phyloP scores from a whole-genome alignment of 2,329 filamentous ascomycete species.

The Ustulina deusta region DNA sequence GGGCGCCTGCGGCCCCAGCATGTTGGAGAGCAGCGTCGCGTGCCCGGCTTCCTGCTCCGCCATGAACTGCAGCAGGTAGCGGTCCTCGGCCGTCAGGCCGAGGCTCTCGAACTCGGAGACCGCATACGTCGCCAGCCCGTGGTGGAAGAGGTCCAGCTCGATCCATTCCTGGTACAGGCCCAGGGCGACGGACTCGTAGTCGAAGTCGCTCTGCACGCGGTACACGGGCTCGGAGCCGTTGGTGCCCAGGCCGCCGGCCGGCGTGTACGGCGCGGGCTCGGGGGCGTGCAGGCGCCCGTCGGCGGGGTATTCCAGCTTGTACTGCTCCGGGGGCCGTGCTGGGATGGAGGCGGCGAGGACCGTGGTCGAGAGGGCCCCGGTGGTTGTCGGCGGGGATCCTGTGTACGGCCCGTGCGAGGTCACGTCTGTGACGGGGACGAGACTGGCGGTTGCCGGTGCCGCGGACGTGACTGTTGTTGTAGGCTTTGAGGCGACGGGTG shows the following conservation, averaged over 20 bases:
- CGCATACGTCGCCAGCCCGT: conserved; percentile 77
- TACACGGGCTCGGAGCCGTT: conserved; percentile 83
- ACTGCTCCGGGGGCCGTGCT: conserved; percentile 67
- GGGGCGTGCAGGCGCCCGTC: conserved; percentile 76
- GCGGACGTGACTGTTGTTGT: conserved; percentile 53
- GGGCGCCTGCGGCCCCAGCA: conserved; percentile 77
- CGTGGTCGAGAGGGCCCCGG: conserved; percentile 72
- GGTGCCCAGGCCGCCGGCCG: conserved; percentile 79
- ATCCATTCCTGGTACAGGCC: conserved; percentile 87
- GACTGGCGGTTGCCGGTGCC: conserved; percentile 45
- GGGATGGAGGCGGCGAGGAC: conserved; percentile 69
- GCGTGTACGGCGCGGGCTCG: conserved; percentile 78
- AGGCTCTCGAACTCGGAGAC: conserved; percentile 75
- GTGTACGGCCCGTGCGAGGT: conserved; percentile 77
- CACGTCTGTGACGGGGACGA: conserved; percentile 62
- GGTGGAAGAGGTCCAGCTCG: conserved; percentile 84
- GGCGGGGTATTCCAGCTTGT: conserved; percentile 76
- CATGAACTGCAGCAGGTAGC: conserved; percentile 81
- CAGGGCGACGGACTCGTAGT: conserved; percentile 81
- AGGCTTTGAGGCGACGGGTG: conserved; percentile 53
- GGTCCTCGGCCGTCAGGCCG: conserved; percentile 76
- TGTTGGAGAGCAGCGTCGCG: conserved; percentile 80
- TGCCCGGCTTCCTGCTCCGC: conserved; percentile 81
- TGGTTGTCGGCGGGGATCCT: conserved; percentile 73
- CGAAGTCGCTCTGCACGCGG: conserved; percentile 82